A percentile compares a stretch with the other conserved stretches of the same genome.
phyloP scores from a whole-genome alignment of 768 basidiomycete genomes.

The Amanita jacksonii region DNA sequence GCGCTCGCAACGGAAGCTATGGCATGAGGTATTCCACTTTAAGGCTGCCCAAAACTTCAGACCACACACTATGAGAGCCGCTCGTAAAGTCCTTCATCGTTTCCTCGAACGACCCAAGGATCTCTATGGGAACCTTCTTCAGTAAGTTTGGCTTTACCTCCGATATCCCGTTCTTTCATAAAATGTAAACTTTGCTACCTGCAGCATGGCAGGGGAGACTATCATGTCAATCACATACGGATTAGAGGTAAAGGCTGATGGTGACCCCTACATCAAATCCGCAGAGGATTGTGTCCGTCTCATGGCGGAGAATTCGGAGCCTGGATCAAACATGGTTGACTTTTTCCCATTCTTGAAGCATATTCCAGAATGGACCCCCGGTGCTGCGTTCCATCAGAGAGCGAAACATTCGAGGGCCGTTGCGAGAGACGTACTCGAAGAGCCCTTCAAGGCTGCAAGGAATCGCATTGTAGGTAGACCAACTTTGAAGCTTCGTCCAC shows the following conservation, averaged over 20 bases:
- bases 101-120: constrained; percentile 24
- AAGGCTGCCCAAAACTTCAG: constrained; percentile 13
- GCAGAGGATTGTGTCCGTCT: not conserved
- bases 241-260: not conserved
- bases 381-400: no score
- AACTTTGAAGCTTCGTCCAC: no score
- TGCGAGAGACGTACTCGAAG: no score
- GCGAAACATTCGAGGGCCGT: no score
- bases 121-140: constrained; percentile 23
- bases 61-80: constrained; percentile 20
- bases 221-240: not conserved
- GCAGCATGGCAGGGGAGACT: constrained; percentile 24
- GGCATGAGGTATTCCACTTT: constrained; percentile 15
- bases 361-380: constrained; percentile 9
- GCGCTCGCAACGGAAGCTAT: constrained; percentile 21
- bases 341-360: constrained; percentile 10
- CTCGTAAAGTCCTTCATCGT: constrained; percentile 21
- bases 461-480: constrained; percentile 20
- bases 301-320: not conserved
- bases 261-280: constrained; percentile 1
- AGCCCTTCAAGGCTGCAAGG: constrained; percentile 9
- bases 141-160: constrained; percentile 17
- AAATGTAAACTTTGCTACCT: no score
- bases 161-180: not conserved
- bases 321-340: constrained; percentile 7